Base-by-base conservation (phyloP, 2,329 filamentous ascomycete genomes). In the Neonectria faginata region DNA sequence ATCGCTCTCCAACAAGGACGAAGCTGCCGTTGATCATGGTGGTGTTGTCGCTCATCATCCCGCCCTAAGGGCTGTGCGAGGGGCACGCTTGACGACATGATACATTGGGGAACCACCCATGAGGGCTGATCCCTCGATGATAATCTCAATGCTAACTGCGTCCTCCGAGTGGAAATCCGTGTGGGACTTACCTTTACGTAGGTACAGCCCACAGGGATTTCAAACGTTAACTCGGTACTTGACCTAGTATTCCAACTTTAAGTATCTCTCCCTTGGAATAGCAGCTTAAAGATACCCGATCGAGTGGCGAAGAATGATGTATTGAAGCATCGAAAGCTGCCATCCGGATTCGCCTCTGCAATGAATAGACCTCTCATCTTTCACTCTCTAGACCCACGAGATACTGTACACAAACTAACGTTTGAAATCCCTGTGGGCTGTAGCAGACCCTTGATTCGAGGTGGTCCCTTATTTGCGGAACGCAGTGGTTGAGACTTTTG, bases 121-220 rank as follows among this genome's bases (percentile, higher is more conserved):
- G 56, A 45, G 29, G 39, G 60, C 25, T 54, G 53, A 50, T 62
- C 57, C 45, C 54, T 51, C 50, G 44, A 64, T 64, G 54, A 54
- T 27, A 64, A 62, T 68, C 25, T 62, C 36, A 36, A 36, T 44
- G 57, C 18, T 12, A 39, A 39, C 36, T 20, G 62, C 31, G 39
- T 39, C 33, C 36, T n/a, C 36, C 31, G 31, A 27, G 47, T 22
- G 3, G 36, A 36, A 39, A 18, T 20, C 48, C 33, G n/a, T 33
- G n/a, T 41, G 39, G 57, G 18, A 45, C 31, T 25, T 25, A 6
- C 25, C 25, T 25, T 25, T 25, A 25, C 25, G 25, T 25, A 25
- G 25, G 25, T n/a, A n/a, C n/a, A n/a, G n/a, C n/a, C n/a, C n/a
- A n/a, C n/a, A n/a, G n/a, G n/a, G n/a, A n/a, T n/a, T n/a, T n/a